Conservation (phyloP, 83 land plant species). For the Isoetes engelmannii region DNA sequence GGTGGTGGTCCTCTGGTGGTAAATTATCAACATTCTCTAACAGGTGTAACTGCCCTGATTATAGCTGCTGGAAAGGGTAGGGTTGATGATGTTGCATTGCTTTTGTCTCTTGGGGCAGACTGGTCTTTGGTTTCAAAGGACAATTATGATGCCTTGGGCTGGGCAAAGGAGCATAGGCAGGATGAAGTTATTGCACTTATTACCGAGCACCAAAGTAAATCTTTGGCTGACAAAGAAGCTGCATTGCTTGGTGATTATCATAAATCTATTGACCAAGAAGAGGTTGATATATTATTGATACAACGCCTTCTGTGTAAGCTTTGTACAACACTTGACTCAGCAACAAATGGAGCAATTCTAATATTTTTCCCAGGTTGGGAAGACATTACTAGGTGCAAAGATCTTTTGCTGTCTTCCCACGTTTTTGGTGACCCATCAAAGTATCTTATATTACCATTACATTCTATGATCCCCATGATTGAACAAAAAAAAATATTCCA, state of each 20-base stretch:
- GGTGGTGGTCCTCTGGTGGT: constrained; percentile 35
- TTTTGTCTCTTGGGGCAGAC: constrained; percentile 70
- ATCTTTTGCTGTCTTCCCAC: constrained; percentile 40
- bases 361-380: constrained; percentile 99
- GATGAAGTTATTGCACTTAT: constrained; percentile 51
- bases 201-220: constrained; percentile 21
- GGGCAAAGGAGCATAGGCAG: constrained; percentile 52
- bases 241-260: constrained; percentile 58
- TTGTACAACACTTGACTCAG: constrained; percentile 30
- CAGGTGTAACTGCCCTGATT: constrained; percentile 82
- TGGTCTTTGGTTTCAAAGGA: constrained; percentile 47
- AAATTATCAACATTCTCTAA: constrained; percentile 73
- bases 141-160: constrained; percentile 63
- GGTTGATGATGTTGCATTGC: constrained; percentile 66
- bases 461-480: constrained; percentile 79
- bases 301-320: constrained; percentile 57
- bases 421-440: constrained; percentile 55
- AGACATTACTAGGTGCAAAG: constrained; percentile 70
- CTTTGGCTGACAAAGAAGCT: constrained; percentile 32
- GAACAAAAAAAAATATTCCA: constrained; percentile 88
- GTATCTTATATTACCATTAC: constrained; percentile 63
- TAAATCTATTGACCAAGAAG: constrained; percentile 51
- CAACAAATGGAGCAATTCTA: constrained; percentile 61
- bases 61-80: constrained; percentile 88
- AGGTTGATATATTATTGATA: constrained; percentile 62